Base-by-base conservation (phyloP, 306 rosid genomes). In the Trifolium pratense region DNA sequence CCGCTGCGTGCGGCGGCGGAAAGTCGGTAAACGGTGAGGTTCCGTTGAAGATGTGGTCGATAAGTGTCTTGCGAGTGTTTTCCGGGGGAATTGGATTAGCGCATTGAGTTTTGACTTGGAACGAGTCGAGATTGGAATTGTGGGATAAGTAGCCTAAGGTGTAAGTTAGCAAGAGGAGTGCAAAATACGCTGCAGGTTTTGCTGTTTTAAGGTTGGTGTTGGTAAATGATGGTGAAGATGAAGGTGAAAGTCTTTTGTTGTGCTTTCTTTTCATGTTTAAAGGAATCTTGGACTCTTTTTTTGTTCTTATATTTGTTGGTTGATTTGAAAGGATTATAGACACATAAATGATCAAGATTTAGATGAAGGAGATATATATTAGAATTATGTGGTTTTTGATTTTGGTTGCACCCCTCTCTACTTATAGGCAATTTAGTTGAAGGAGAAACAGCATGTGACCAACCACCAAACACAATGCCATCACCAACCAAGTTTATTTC, bases 1-100 rank as follows among this genome's bases (percentile, higher is more conserved):
- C 52, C 5, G 77, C 77, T 4, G 81, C 84, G 71, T 89, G 83
- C 20, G 79, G 73, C n/a, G 90, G 92, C 4, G 97, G 96, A 86
- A 92, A 92, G 57, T 68, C 3, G 2, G 20, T 3, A 26, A 76
- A 90, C 1, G 92, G 97, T 0, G 97, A 89, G 23, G 81, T 55
- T 5, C 88, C 86, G 66, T 88, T 73, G 88, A 79, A 92, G 79
- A 90, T 36, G 0, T 48, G 80, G 29, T 77, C 32, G 18, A 92
- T 66, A 40, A 92, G 76, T 10, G 86, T 87, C 32, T 31, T 71
- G 5, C 89, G 89, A 16, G 88, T 73, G 32, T 21, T 80, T n/a
- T 79, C 78, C 43, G 87, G 76, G 0, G 83, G 84, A 17, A 90
- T 63, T 3, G 92, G 89, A 17, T 78, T 67, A 51, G 87, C 62